Evolutionary conservation across 2,329 filamentous ascomycete species (phyloP), one percentile per base, ranked within the genome.

Genomic region (Gaeumannomyces sp.): DNA sequence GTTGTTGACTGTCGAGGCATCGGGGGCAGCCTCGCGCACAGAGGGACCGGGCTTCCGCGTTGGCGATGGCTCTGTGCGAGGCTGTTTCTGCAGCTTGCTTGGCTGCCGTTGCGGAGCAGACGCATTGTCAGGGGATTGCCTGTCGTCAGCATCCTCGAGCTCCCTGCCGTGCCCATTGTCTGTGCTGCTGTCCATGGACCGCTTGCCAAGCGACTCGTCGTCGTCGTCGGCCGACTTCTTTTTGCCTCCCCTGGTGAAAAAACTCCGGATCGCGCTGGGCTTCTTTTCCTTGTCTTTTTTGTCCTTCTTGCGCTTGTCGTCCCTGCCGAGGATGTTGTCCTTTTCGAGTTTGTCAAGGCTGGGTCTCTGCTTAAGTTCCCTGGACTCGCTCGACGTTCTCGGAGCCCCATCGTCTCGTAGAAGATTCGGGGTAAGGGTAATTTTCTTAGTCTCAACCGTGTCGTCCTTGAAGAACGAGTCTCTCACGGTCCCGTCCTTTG

Each of bases 391-490:
- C 76, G 83, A 75, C 76, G 81, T 74, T 79, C 82, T 75, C 19
- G 77, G 70, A 57, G 81, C 77, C 68, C 81, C 83, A 70, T 97
- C 93, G 69, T 98, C 94, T 58, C 94, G 88, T 57, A 98, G 80
- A 64, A 99, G 79, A 70, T 96, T 96, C 1, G 95, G 95, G 4
- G 95, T 99, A 59, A 99, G 84, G 0, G 93, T 96, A 70, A 99
- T 98, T 79, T 98, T 98, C 76, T 96, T 93, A 3, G 95, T 97
- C 76, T 98, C 95, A 53, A 92, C 90, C 38, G 87, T 92, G 72
- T 99, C 94, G 72, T 98, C 95, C 76, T 93, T 96, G 82, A 97
- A 97, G 81, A 98, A 97, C 1, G 94, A 97, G 76, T 98, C 94
- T 68, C 94, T 86, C 59, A 97, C 85, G 28, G 91, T 94, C 58